A percentile compares a stretch with the other conserved stretches of the same genome.
Conservation (phyloP, 495 filamentous ascomycete genomes). For the Patellaria atrata region DNA sequence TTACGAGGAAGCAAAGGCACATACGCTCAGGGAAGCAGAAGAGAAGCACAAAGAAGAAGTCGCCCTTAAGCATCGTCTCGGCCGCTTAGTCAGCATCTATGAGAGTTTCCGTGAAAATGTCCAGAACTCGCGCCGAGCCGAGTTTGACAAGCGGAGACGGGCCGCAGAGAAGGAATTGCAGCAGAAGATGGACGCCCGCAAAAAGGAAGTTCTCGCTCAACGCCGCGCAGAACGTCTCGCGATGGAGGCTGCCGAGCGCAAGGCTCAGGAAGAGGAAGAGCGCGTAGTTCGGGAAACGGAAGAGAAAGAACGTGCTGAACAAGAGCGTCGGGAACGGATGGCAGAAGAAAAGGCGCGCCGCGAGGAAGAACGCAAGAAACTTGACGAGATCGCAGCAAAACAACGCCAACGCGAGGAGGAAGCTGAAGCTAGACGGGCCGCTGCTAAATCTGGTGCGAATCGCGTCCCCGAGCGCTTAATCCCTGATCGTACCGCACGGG, state of each 20-base stretch:
- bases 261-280: constrained; percentile 70
- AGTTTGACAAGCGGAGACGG: constrained; percentile 86
- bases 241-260: constrained; percentile 65
- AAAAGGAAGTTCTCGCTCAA: constrained; percentile 68
- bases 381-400: constrained; percentile 48
- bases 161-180: constrained; percentile 81
- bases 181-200: constrained; percentile 70
- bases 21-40: constrained; percentile 67
- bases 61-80: constrained; percentile 79
- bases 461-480: constrained; percentile 24
- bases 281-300: constrained; percentile 62
- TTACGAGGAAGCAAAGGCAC: constrained; percentile 61
- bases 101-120: constrained; percentile 67
- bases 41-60: constrained; percentile 80
- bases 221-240: constrained; percentile 62
- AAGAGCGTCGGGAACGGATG: constrained; percentile 47
- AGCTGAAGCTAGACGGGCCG: constrained; percentile 40
- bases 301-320: constrained; percentile 59
- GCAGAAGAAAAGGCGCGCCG: constrained; percentile 64
- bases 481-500: constrained; percentile 17
- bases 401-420: constrained; percentile 59
- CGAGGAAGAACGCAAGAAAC: constrained; percentile 69
- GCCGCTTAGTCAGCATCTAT: constrained; percentile 65
- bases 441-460: constrained; percentile 29
- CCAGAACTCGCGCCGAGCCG: constrained; percentile 72